Evolutionary conservation across 2,329 filamentous ascomycete genomes (phyloP), one percentile per base, ranked within the genome.

Genomic region (Ceratocystis cacaofunesta): DNA sequence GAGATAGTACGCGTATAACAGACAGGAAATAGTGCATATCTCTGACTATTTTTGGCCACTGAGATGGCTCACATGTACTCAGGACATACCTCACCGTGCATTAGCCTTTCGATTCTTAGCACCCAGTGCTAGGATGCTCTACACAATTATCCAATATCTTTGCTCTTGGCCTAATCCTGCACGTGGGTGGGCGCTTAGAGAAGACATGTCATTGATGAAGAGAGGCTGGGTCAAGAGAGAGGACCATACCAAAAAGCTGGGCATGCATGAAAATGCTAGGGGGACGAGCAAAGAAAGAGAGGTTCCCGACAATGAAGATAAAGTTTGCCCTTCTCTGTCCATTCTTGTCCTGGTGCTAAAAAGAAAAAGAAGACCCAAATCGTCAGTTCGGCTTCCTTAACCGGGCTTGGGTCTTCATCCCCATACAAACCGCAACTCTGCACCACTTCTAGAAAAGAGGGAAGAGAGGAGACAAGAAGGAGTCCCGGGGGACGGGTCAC

Each of bases 141-240:
- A 52, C 48, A 52, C 48, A 19, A 52, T 12, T 22, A 19, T 3
- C 46, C 46, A 50, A 50, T 50, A 50, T 50, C 46, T 52, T 52
- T 36, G 15, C 15, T 58, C 52, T 58, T 58, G 52, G 52, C 52
- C 17, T 4, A 58, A 58, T 58, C 52, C 52, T 58, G n/a, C 52
- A 58, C 52, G 52, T 58, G 52, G 52, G 12, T 30, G 12, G 52
- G 52, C 52, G 52, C 52, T 58, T 58, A 58, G 28, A 58, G 52
- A 36, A 19, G 52, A 58, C 52, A 30, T 58, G 52, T 36, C 52
- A 58, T 58, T 58, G 52, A 58, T 30, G 52, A 58, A 15, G 52
- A 58, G 25, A 17, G 22, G 25, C 52, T 30, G 7, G 52, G 25
- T 15, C 25, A 30, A 30, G 17, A 30, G 4, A 25, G 52, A 32